Conservation (phyloP, 345 rosid species). For the Ceriops decandra region DNA sequence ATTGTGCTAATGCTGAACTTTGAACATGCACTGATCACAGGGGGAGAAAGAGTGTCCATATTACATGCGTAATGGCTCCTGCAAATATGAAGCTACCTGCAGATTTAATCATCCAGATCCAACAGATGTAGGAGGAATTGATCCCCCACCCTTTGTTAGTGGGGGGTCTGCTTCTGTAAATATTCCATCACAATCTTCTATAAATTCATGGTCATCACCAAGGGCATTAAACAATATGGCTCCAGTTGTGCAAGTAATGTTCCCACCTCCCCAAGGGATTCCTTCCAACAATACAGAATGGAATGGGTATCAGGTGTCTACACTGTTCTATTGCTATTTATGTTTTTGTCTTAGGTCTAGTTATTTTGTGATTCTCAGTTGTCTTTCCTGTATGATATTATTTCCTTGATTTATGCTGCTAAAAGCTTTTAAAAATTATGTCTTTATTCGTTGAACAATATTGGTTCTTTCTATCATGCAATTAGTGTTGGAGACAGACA, state of each 20-base stretch:
- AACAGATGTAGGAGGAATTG: slow-evolving; percentile 44
- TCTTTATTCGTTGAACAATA: too few species aligned
- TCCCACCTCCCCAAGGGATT: slow-evolving; percentile 56
- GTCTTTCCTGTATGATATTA: neutral
- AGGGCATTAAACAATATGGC: slow-evolving; percentile 45
- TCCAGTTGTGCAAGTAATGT: slow-evolving; percentile 54
- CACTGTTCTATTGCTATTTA: neutral
- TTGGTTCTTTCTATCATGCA: too few species aligned
- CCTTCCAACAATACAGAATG: slow-evolving; percentile 59
- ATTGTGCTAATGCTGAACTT: neutral
- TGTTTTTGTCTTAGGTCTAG: neutral
- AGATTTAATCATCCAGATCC: slow-evolving; percentile 95
- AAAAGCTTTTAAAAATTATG: neutral
- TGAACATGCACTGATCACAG: slow-evolving; percentile 30
- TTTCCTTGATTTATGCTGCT: neutral
- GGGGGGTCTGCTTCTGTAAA: slow-evolving; percentile 51
- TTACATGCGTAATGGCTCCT: slow-evolving; percentile 94
- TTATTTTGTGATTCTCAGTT: neutral
- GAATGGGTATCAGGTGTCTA: slow-evolving; percentile 80
- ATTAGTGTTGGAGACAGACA: too few species aligned
- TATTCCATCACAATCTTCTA: slow-evolving; percentile 45
- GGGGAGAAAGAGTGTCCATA: slow-evolving; percentile 81
- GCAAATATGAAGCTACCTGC: slow-evolving; percentile 83
- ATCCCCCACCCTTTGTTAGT: slow-evolving; percentile 43
- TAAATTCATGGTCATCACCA: slow-evolving; percentile 67